Percentiles rank a stretch among this genome's conserved stretches.
phyloP scores from a whole-genome alignment of 495 filamentous ascomycete genomes.

The Podospora pseudopauciseta region DNA sequence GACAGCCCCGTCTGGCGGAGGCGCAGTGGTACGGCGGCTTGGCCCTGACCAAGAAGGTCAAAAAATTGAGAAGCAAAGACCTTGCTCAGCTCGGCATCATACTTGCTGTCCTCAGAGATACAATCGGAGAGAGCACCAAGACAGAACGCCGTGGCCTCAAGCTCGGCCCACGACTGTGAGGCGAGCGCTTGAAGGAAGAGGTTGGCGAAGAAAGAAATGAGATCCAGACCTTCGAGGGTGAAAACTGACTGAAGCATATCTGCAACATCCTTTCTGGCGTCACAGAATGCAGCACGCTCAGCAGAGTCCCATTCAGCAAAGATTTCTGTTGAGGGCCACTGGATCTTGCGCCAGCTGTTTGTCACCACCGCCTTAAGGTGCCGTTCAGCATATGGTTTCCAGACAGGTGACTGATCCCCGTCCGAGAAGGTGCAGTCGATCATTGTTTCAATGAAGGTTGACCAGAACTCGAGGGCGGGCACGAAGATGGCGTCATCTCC shows the following conservation, averaged over 20 bases:
- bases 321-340: conserved; percentile 50
- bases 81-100: conserved; percentile 61
- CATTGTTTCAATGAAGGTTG: conserved; percentile 58
- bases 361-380: conserved; percentile 55
- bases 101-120: conserved; percentile 60
- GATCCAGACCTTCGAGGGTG: conserved; percentile 59
- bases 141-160: conserved; percentile 80
- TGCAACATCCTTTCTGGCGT: conserved; percentile 74
- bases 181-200: conserved; percentile 58
- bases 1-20: conserved; percentile 74
- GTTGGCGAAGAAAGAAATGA: conserved; percentile 68
- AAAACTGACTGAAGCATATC: conserved; percentile 79
- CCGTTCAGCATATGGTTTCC: conserved; percentile 35
- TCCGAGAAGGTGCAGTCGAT: conserved; percentile 39
- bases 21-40: conserved; percentile 56
- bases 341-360: conserved; percentile 60
- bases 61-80: conserved; percentile 69
- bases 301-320: conserved; percentile 67
- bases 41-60: conserved; percentile 48
- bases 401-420: conserved; percentile 20
- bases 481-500: conserved; percentile 75
- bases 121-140: conserved; percentile 73
- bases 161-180: conserved; percentile 63
- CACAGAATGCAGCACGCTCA: conserved; percentile 65
- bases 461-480: conserved; percentile 82